Conservation (phyloP, 1,284 basidiomycete genomes). For the Agaricales sp. region DNA sequence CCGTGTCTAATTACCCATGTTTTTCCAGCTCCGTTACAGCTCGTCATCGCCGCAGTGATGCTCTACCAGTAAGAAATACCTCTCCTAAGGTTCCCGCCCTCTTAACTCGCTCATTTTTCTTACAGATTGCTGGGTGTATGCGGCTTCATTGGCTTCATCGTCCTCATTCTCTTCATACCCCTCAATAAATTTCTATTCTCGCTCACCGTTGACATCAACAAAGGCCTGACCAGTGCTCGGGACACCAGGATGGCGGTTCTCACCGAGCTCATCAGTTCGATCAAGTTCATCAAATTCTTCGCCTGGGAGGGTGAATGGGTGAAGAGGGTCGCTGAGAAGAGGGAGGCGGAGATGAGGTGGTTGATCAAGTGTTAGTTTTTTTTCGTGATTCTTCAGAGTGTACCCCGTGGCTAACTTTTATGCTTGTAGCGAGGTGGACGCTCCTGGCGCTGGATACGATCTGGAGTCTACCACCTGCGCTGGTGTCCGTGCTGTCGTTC, state of each 20-base stretch:
- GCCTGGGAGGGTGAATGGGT: conserved; percentile 79
- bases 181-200: conserved; percentile 57
- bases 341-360: conserved; percentile 58
- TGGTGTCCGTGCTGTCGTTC: conserved; percentile 60
- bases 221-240: conserved; percentile 60
- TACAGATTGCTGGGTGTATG: conserved; percentile 70
- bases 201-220: conserved; percentile 61
- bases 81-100: background rate
- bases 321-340: conserved; percentile 41
- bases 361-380: conserved; percentile 48
- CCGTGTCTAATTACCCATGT: background rate
- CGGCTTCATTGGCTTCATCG: conserved; percentile 78
- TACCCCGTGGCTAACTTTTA: conserved; percentile 53
- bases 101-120: conserved; percentile 5
- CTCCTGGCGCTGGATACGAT: conserved; percentile 38
- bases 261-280: conserved; percentile 75
- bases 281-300: conserved; percentile 85
- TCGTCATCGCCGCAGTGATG: conserved; percentile 66
- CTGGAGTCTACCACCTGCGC: background rate
- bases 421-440: conserved; percentile 44
- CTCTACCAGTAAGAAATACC: conserved; percentile 63
- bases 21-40: conserved; percentile 63
- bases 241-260: conserved; percentile 82
- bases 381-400: conserved; percentile 30
- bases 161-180: conserved; percentile 68